Evolutionary conservation across 345 rosid genomes (phyloP).

Genomic region (Cardamine occulta): DNA sequence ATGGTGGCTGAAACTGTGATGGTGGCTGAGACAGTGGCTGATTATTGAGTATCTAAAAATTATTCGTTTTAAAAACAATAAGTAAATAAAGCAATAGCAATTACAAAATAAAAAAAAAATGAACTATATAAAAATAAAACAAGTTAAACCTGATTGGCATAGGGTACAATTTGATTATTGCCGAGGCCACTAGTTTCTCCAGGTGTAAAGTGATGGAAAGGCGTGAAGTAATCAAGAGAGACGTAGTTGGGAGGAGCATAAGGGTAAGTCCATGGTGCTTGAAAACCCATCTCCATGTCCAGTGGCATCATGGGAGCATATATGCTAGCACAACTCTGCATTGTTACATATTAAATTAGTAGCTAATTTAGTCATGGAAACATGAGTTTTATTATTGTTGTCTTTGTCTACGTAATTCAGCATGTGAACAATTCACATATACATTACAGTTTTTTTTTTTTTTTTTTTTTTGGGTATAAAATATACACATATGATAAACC

Average conservation of each 20-base stretch:
- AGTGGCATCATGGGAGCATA: too few species aligned
- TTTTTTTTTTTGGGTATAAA: background rate
- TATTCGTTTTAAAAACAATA: too few species aligned
- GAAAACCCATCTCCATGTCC: conserved; percentile 4
- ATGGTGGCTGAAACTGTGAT: background rate
- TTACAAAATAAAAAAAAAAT: background rate
- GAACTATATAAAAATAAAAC: background rate
- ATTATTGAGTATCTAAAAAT: too few species aligned
- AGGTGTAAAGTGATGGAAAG: background rate
- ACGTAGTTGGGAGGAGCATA: background rate
- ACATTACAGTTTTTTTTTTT: too few species aligned
- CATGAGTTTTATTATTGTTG: background rate
- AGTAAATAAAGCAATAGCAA: background rate
- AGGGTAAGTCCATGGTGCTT: conserved; percentile 14
- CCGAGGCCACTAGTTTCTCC: background rate
- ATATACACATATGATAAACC: background rate
- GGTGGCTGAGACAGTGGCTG: background rate
- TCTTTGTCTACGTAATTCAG: background rate
- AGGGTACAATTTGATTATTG: background rate
- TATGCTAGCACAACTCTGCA: background rate
- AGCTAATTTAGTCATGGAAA: background rate
- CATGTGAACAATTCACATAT: background rate
- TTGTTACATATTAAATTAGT: background rate
- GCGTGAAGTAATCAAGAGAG: background rate
- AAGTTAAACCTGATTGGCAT: background rate